A percentile compares a stretch with the other conserved stretches of the same genome.
Evolutionary conservation across 2,329 filamentous ascomycete species (phyloP).

Genomic region (Colletotrichum sp.): DNA sequence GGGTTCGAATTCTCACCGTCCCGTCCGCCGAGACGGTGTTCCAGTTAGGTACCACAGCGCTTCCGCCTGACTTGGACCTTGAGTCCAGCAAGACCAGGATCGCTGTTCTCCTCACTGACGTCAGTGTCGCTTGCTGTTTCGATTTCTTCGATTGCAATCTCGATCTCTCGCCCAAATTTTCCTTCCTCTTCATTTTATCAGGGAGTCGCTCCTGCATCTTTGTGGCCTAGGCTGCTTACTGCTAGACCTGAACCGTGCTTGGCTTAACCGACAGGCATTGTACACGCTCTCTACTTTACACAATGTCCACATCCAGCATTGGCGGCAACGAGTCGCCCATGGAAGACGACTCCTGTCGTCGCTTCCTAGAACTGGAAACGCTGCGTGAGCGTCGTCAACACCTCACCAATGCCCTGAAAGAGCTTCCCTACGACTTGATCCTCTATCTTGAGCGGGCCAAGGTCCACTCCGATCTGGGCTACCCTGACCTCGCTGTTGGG

Average conservation of each 20-base stretch:
- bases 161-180: background rate
- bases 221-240: background rate
- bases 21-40: constrained; percentile 16
- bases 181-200: background rate
- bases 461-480: constrained; percentile 76
- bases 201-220: background rate
- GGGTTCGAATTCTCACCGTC: constrained; percentile 16
- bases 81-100: constrained; percentile 15
- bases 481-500: constrained; percentile 87
- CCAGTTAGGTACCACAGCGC: constrained; percentile 12
- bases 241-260: background rate
- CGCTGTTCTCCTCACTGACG: constrained; percentile 21
- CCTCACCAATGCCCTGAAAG: constrained; percentile 59
- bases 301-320: constrained; percentile 14
- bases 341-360: background rate
- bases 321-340: constrained; percentile 9
- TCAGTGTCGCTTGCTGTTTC: constrained; percentile 12
- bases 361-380: constrained; percentile 32
- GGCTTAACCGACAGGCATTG: background rate
- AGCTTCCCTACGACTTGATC: constrained; percentile 64
- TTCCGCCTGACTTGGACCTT: constrained; percentile 14
- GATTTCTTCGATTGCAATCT: background rate
- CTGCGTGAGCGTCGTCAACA: constrained; percentile 60
- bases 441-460: constrained; percentile 73
- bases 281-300: background rate